Evolutionary conservation across 163 green algal species (phyloP).

Genomic region (Smithsoniella earleae): DNA sequence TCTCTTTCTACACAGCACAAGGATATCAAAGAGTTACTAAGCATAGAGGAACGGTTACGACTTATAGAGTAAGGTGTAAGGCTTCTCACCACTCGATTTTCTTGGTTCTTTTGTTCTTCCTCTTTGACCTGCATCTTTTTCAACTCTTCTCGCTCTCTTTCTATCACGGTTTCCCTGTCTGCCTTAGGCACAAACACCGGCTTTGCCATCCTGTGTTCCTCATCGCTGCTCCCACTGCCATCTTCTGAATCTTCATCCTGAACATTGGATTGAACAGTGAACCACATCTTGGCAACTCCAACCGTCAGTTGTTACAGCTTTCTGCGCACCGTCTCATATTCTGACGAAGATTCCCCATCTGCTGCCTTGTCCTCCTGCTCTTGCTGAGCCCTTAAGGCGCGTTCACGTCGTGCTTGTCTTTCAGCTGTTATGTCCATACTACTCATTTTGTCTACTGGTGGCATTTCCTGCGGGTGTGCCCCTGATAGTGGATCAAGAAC

Average conservation of each 20-base stretch:
- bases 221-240: slow-evolving; percentile 64
- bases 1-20: slow-evolving; percentile 45
- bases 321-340: slow-evolving; percentile 25
- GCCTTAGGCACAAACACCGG: slow-evolving; percentile 83
- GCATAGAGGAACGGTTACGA: not conserved
- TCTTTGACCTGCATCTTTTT: slow-evolving; percentile 46
- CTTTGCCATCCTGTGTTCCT: slow-evolving; percentile 67
- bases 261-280: not conserved
- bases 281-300: not conserved
- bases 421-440: not conserved
- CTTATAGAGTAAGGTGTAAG: not conserved
- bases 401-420: not conserved
- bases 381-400: slow-evolving; percentile 31
- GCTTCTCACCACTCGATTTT: not conserved
- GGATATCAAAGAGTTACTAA: not conserved
- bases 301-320: not conserved
- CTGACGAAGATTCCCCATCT: not conserved
- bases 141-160: slow-evolving; percentile 51
- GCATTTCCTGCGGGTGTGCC: not conserved
- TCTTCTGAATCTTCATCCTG: slow-evolving; percentile 64
- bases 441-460: too few relatives aligned
- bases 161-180: slow-evolving; percentile 54
- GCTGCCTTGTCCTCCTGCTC: slow-evolving; percentile 33
- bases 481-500: not conserved
- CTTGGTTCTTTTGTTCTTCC: slow-evolving; percentile 48